phyloP scores from a whole-genome alignment of 2,329 filamentous ascomycete species.

The Zarea fungicola region DNA sequence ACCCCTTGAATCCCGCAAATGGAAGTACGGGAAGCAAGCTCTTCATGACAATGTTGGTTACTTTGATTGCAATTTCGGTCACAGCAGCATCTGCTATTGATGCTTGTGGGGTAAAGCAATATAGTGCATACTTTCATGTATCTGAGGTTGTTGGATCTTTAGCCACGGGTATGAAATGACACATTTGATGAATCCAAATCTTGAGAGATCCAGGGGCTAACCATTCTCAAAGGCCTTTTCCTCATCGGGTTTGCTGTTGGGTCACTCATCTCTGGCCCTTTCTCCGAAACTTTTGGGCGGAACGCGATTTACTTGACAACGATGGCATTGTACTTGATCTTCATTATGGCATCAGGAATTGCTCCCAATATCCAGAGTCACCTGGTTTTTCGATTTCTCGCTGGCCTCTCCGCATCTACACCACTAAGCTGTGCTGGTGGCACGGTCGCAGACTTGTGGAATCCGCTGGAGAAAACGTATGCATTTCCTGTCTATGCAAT shows the following conservation, averaged over 20 bases:
- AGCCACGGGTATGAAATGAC: constrained; percentile 35
- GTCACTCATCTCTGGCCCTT: constrained; percentile 31
- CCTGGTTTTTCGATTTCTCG: constrained; percentile 43
- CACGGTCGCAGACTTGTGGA: constrained; percentile 36
- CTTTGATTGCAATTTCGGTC: constrained; percentile 44
- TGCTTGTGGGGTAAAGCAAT: constrained; percentile 40
- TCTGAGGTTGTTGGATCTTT: constrained; percentile 45
- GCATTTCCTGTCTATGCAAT: constrained; percentile 42
- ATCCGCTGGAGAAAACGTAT: constrained; percentile 30
- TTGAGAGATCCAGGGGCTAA: no score
- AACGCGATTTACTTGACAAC: constrained; percentile 35
- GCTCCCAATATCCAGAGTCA: constrained; percentile 37
- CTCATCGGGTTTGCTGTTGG: constrained; percentile 33
- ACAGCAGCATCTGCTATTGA: constrained; percentile 49
- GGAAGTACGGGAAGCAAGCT: not conserved
- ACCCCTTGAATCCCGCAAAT: not conserved
- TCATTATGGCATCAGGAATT: constrained; percentile 38
- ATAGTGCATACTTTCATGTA: constrained; percentile 40
- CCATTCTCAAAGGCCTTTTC: constrained; percentile 25
- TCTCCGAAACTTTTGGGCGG: constrained; percentile 35
- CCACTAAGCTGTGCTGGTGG: constrained; percentile 39
- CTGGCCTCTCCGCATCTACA: constrained; percentile 40
- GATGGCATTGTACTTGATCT: constrained; percentile 38
- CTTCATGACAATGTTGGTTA: constrained; percentile 20
- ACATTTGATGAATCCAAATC: no score